These are phyloP conservation scores for Komagataella pastoris DNA, from an alignment of 805 yeast genomes.

Conservation along the genomic window DNA sequence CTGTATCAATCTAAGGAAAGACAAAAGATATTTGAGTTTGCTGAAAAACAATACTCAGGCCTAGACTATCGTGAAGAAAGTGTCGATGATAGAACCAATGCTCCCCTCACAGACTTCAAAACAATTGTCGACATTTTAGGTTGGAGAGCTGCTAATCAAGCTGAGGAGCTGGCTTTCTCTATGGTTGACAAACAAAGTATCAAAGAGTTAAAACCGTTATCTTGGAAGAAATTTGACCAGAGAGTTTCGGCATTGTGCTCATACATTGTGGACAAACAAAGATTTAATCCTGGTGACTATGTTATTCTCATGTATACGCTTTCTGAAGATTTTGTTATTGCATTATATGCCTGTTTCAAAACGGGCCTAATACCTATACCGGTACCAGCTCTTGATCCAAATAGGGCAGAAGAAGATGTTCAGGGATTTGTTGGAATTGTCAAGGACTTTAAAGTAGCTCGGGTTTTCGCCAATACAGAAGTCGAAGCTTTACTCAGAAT, in stretches of 20 bases:
- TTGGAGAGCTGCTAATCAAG: slow-evolving; percentile 60
- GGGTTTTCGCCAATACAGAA: slow-evolving; percentile 68
- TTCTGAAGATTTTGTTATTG: slow-evolving; percentile 74
- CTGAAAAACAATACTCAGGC: slow-evolving; percentile 70
- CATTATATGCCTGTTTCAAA: slow-evolving; percentile 75
- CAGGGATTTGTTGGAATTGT: slow-evolving; percentile 50
- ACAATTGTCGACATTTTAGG: slow-evolving; percentile 63
- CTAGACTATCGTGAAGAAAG: slow-evolving; percentile 67
- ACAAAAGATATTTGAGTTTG: slow-evolving; percentile 40
- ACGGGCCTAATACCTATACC: slow-evolving; percentile 75
- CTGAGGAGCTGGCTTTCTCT: slow-evolving; percentile 70
- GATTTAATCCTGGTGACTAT: slow-evolving; percentile 51
- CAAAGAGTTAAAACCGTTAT: slow-evolving; percentile 34
- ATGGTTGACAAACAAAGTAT: slow-evolving; percentile 23
- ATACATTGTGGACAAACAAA: slow-evolving; percentile 54
- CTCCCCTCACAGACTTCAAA: slow-evolving; percentile 60
- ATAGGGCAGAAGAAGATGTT: slow-evolving; percentile 60
- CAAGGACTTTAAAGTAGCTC: slow-evolving; percentile 57
- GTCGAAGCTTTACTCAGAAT: slow-evolving; percentile 56
- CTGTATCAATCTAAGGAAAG: slow-evolving; percentile 59
- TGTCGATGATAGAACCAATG: slow-evolving; percentile 64
- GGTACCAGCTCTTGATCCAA: slow-evolving; percentile 52
- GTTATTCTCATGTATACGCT: slow-evolving; percentile 78
- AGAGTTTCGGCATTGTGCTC: slow-evolving; percentile 64
- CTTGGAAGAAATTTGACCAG: slow-evolving; percentile 78